Conservation (phyloP, 352 stramenopile species). For the Phytophthora quininea region DNA sequence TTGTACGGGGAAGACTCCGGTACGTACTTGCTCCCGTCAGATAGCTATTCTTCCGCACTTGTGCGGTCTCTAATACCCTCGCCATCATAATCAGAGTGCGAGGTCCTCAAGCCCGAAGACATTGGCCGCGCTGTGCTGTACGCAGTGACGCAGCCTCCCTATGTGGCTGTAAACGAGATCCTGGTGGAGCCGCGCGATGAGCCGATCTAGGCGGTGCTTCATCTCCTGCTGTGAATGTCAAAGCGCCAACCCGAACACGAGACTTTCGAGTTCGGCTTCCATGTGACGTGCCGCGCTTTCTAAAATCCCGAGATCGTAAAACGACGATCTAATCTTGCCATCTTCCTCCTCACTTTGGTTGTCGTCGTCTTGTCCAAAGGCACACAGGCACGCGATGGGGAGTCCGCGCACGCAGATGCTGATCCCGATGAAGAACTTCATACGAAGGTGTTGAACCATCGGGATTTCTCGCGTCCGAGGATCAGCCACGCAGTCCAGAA, state of each 20-base stretch:
- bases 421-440: constrained; percentile 59
- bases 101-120: constrained; percentile 85
- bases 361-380: constrained; percentile 47
- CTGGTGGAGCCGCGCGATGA: constrained; percentile 91
- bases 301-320: constrained; percentile 46
- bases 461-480: constrained; percentile 52
- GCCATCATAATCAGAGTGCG: constrained; percentile 50
- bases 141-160: constrained; percentile 81
- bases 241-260: constrained; percentile 50
- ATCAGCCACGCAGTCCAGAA: constrained; percentile 54
- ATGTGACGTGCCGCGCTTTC: constrained; percentile 51
- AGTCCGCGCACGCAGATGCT: constrained; percentile 54
- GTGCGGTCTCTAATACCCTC: constrained; percentile 9
- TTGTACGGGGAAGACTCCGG: constrained; percentile 59
- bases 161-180: constrained; percentile 92
- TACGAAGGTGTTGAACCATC: constrained; percentile 62
- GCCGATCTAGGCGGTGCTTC: constrained; percentile 51
- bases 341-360: constrained; percentile 26
- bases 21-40: constrained; percentile 15
- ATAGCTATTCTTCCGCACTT: constrained; percentile 2
- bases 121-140: constrained; percentile 89
- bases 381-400: constrained; percentile 63
- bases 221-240: constrained; percentile 10
- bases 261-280: constrained; percentile 51
- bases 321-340: constrained; percentile 27